A percentile compares a stretch with the other conserved stretches of the same genome.
Evolutionary conservation across 192 early-diverging fungal genomes (phyloP).

Genomic region (Coemansia sp.): DNA sequence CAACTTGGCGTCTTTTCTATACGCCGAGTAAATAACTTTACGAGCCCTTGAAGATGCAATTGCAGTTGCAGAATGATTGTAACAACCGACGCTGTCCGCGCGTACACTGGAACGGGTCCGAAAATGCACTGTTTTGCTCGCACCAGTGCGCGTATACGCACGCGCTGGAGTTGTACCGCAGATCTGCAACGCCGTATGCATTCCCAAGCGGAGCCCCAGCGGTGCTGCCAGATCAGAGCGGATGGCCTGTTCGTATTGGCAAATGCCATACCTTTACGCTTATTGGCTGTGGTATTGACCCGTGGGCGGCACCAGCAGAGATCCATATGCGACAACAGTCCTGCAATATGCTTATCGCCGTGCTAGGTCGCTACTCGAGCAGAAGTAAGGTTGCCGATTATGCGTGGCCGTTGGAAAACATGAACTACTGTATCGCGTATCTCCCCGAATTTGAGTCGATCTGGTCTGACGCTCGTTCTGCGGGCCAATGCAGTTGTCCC

Average conservation of each 20-base stretch:
- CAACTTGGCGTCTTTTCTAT: no score
- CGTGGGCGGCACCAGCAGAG: conserved; percentile 12
- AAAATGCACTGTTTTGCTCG: conserved; percentile 5
- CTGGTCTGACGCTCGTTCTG: background rate
- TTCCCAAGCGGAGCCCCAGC: background rate
- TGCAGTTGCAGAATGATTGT: background rate
- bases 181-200: background rate
- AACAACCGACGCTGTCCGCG: background rate
- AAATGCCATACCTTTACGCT: conserved; percentile 20
- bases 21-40: no score
- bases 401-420: conserved; percentile 24
- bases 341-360: conserved; percentile 5
- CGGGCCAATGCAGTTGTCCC: background rate
- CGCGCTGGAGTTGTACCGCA: conserved; percentile 8
- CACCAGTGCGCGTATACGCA: conserved; percentile 15
- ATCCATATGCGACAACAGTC: conserved; percentile 15
- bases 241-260: background rate
- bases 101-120: background rate
- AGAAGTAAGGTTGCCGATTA: conserved; percentile 4
- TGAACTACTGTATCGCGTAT: conserved; percentile 15
- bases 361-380: conserved; percentile 6
- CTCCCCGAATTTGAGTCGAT: conserved; percentile 9
- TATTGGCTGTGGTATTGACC: conserved; percentile 28
- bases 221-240: background rate
- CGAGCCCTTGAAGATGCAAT: background rate